phyloP scores from a whole-genome alignment of 192 early-diverging fungal genomes.

The Coemansia sp. region DNA sequence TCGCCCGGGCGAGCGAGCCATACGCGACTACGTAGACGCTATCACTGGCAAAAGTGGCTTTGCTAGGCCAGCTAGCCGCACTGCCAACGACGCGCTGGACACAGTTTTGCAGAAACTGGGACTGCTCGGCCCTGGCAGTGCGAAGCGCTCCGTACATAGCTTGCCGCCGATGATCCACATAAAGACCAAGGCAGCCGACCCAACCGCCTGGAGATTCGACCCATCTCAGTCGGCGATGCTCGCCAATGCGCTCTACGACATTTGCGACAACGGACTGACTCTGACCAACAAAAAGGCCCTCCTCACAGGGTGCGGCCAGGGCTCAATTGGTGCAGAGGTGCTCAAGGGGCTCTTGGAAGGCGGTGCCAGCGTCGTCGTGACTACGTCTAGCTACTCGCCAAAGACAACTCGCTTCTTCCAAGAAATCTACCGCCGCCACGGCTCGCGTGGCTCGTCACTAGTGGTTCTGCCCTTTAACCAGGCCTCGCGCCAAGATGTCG shows the following conservation, averaged over 20 bases:
- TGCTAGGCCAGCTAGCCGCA: conserved; percentile 71
- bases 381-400: conserved; percentile 78
- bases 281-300: conserved; percentile 81
- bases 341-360: conserved; percentile 83
- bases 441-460: conserved; percentile 82
- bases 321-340: conserved; percentile 88
- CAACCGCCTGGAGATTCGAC: conserved; percentile 27
- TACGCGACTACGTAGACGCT: conserved; percentile 90
- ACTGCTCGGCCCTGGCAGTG: background rate
- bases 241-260: conserved; percentile 67
- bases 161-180: conserved; percentile 62
- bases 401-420: conserved; percentile 81
- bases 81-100: conserved; percentile 8
- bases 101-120: conserved; percentile 27
- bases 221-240: conserved; percentile 1
- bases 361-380: conserved; percentile 65
- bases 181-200: conserved; percentile 35
- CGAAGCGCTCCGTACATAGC: background rate
- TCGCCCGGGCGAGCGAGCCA: conserved; percentile 77
- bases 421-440: conserved; percentile 79
- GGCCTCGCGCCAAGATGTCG: conserved; percentile 80
- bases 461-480: conserved; percentile 96
- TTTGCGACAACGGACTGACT: conserved; percentile 59
- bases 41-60: conserved; percentile 74
- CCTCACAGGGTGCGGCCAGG: conserved; percentile 90